Conservation (phyloP, 2,329 filamentous ascomycete species). For the Colletotrichum trifolii region DNA sequence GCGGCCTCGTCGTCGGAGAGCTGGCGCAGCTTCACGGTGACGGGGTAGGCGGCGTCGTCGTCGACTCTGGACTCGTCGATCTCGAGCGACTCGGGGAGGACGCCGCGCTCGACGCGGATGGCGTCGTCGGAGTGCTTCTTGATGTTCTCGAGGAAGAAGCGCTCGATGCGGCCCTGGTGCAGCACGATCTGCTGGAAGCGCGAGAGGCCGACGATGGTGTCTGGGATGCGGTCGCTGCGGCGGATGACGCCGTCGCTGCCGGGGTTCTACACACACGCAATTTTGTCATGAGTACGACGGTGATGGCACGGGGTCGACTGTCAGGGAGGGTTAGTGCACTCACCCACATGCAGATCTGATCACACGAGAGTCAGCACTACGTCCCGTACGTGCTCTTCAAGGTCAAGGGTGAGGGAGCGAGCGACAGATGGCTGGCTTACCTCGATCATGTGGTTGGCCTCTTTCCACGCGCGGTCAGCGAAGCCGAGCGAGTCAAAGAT, state of each 20-base stretch:
- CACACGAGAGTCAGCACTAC: no score
- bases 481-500: slow-evolving; percentile 81
- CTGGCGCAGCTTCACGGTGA: slow-evolving; percentile 68
- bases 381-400: no score
- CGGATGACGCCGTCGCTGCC: slow-evolving; percentile 66
- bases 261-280: slow-evolving; percentile 63
- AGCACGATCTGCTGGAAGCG: slow-evolving; percentile 74
- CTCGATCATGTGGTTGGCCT: slow-evolving; percentile 77
- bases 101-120: slow-evolving; percentile 68
- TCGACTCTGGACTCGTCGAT: slow-evolving; percentile 64
- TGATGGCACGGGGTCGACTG: background rate
- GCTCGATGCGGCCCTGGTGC: slow-evolving; percentile 78
- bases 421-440: slow-evolving; percentile 48
- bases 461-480: slow-evolving; percentile 71
- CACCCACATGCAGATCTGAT: slow-evolving; percentile 35
- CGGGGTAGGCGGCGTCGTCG: slow-evolving; percentile 66
- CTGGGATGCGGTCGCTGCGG: slow-evolving; percentile 69
- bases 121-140: slow-evolving; percentile 59
- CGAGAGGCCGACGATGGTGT: slow-evolving; percentile 70
- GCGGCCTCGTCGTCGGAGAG: slow-evolving; percentile 68
- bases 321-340: background rate
- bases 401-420: no score
- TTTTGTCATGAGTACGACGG: slow-evolving; percentile 30
- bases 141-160: slow-evolving; percentile 72
- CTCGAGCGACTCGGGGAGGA: slow-evolving; percentile 65